Evolutionary conservation across 352 stramenopile species (phyloP).

Genomic region (Phytophthora nicotianae): DNA sequence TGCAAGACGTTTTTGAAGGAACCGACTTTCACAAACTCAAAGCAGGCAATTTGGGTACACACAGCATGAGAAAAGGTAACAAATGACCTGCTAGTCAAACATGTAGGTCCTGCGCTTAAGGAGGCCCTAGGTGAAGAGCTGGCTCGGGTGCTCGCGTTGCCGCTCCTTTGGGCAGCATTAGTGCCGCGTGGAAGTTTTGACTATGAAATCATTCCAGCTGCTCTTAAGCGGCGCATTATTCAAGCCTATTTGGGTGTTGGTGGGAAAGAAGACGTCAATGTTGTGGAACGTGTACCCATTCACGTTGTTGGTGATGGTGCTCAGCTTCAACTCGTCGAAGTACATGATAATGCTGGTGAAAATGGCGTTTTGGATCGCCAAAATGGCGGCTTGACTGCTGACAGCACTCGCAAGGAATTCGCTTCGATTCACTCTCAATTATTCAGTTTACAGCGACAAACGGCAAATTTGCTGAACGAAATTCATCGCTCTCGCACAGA

Average conservation of each 20-base stretch:
- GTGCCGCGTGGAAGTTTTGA: constrained; percentile 5
- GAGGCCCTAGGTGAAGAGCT: not conserved
- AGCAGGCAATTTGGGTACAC: too few relatives aligned
- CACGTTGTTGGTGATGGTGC: too few relatives aligned
- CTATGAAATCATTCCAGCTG: not conserved
- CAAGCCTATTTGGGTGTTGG: not conserved
- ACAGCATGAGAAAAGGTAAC: too few relatives aligned
- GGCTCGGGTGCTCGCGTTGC: not conserved
- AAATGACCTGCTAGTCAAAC: too few relatives aligned
- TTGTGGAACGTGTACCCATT: too few relatives aligned
- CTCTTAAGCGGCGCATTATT: not conserved
- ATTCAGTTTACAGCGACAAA: not conserved
- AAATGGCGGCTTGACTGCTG: not conserved
- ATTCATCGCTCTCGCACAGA: not conserved
- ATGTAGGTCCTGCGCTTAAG: too few relatives aligned
- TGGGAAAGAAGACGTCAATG: not conserved
- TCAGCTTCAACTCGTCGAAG: too few relatives aligned
- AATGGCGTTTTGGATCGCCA: too few relatives aligned
- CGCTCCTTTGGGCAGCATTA: constrained; percentile 3
- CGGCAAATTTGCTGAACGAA: not conserved
- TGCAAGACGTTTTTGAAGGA: too few relatives aligned
- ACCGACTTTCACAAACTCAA: too few relatives aligned
- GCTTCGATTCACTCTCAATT: not conserved
- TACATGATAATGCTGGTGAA: too few relatives aligned
- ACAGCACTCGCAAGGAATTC: not conserved